Conservation (phyloP, 805 yeast genomes). For the Suhomyces faveliae region DNA sequence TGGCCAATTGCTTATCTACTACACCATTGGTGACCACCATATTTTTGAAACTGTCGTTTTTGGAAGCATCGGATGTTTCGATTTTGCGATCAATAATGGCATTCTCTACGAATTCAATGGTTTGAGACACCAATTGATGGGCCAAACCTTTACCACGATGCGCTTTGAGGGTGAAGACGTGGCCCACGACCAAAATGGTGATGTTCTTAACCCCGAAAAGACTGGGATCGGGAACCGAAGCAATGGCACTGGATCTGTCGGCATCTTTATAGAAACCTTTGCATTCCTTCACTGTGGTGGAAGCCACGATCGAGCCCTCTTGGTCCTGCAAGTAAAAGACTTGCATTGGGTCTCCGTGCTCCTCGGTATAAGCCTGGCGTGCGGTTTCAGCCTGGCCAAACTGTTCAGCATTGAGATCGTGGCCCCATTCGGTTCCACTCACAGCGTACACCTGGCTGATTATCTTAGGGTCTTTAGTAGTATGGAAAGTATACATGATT, state of each 20-base stretch:
- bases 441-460: conserved; percentile 21
- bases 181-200: conserved; percentile 25
- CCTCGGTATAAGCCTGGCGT: conserved; percentile 5
- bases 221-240: conserved; percentile 30
- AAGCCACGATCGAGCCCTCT: conserved; percentile 21
- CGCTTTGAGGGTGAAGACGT: conserved; percentile 26
- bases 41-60: conserved; percentile 29
- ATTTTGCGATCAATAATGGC: conserved; percentile 27
- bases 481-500: conserved; percentile 14
- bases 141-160: conserved; percentile 33
- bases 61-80: conserved; percentile 19
- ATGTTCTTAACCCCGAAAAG: conserved; percentile 32
- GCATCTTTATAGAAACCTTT: conserved; percentile 31
- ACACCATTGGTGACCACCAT: conserved; percentile 31
- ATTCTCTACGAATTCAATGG: conserved; percentile 32
- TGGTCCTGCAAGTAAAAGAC: conserved; percentile 28
- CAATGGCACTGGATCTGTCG: conserved; percentile 21
- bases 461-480: conserved; percentile 23
- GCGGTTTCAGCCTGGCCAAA: conserved; percentile 21
- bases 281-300: conserved; percentile 21
- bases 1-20: conserved; percentile 30
- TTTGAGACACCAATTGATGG: conserved; percentile 20
- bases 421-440: conserved; percentile 27
- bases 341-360: conserved; percentile 19
- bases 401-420: conserved; percentile 18